phyloP scores from a whole-genome alignment of 345 rosid genomes.

The Lumnitzera littorea region DNA sequence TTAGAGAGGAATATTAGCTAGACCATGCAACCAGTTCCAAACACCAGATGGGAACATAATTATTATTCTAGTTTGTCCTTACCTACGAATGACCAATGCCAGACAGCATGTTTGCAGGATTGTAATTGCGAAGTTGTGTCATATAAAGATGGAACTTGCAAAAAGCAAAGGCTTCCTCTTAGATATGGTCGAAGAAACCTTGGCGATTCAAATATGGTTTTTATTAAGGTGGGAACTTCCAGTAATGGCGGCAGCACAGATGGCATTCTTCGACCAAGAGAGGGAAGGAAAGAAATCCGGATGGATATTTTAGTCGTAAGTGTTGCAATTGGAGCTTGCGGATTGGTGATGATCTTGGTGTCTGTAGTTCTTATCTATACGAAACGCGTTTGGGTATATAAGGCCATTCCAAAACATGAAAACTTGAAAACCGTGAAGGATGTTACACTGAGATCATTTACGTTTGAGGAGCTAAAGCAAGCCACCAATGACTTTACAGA shows the following conservation, averaged over 20 bases:
- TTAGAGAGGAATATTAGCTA: too few relatives aligned
- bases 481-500: slow-evolving; percentile 7
- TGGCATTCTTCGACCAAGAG: background rate
- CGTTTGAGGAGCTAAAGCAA: slow-evolving; percentile 6
- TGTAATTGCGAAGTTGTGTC: too few relatives aligned
- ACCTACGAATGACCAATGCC: too few relatives aligned
- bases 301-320: background rate
- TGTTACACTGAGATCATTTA: slow-evolving; percentile 4
- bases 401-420: background rate
- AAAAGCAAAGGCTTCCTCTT: too few relatives aligned
- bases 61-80: too few relatives aligned
- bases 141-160: too few relatives aligned
- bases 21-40: too few relatives aligned
- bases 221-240: too few relatives aligned
- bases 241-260: background rate
- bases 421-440: background rate
- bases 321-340: background rate
- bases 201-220: too few relatives aligned
- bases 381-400: slow-evolving; percentile 4
- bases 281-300: background rate
- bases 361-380: background rate
- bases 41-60: too few relatives aligned
- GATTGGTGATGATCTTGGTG: background rate
- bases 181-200: background rate
- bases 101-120: too few relatives aligned